Evolutionary conservation across 495 filamentous ascomycete species (phyloP).

Genomic region (Hypoxylon rickii): DNA sequence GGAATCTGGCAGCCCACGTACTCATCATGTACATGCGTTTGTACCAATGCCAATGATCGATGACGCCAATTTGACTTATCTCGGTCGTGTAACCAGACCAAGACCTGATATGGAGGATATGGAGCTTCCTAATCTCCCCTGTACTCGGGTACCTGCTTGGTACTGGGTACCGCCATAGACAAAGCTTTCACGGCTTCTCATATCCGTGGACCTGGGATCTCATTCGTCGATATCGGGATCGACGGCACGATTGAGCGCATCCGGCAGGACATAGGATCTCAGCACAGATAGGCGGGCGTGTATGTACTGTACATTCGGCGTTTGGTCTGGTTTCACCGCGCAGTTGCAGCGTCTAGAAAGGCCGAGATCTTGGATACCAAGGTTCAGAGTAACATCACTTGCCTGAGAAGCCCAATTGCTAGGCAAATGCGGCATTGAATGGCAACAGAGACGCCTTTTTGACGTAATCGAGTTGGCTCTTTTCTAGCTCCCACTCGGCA

Average conservation of each 20-base stretch:
- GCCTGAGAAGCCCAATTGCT: background rate
- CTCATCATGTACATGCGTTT: too few relatives aligned
- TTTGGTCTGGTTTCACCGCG: slow-evolving; percentile 15
- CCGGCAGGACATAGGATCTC: slow-evolving; percentile 9
- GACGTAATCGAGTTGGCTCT: slow-evolving; percentile 13
- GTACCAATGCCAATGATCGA: too few relatives aligned
- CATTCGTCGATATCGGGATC: slow-evolving; percentile 5
- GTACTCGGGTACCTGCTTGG: too few relatives aligned
- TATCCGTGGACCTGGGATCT: too few relatives aligned
- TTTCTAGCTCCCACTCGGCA: background rate
- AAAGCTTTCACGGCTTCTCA: too few relatives aligned
- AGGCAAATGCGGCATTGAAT: background rate
- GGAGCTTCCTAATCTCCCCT: too few relatives aligned
- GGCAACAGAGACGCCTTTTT: slow-evolving; percentile 9
- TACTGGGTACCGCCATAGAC: background rate
- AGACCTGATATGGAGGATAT: background rate
- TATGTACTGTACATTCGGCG: background rate
- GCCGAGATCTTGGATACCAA: slow-evolving; percentile 7
- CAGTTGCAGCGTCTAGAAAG: slow-evolving; percentile 14
- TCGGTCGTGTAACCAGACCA: slow-evolving; percentile 1
- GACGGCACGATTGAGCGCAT: background rate
- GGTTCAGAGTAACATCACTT: background rate
- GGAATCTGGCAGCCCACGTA: too few relatives aligned
- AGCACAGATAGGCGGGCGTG: slow-evolving; percentile 31
- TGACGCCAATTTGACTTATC: background rate